Conservation (phyloP, 805 yeast species). For the Candida tibetensis region DNA sequence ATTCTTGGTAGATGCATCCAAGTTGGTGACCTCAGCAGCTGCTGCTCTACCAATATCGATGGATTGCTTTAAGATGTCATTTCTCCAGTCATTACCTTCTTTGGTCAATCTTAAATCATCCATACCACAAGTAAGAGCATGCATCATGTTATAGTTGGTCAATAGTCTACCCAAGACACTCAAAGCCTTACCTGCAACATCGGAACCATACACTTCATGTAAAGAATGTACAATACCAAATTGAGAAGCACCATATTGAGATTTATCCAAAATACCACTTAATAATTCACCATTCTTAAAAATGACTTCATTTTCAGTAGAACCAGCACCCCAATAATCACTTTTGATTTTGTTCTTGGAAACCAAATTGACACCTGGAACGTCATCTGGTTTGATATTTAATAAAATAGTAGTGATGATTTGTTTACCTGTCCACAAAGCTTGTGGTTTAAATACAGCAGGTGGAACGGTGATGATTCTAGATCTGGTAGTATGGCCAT, state of each 20-base stretch:
- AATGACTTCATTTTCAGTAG: slow-evolving; percentile 81
- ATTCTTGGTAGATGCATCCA: slow-evolving; percentile 48
- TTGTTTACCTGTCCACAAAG: slow-evolving; percentile 98
- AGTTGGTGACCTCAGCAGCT: slow-evolving; percentile 90
- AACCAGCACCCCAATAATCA: slow-evolving; percentile 90
- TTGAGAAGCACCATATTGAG: slow-evolving; percentile 97
- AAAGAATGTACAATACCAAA: slow-evolving; percentile 95
- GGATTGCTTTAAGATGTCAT: slow-evolving; percentile 72
- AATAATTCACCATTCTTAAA: slow-evolving; percentile 84
- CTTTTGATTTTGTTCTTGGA: slow-evolving; percentile 88
- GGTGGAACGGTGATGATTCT: slow-evolving; percentile 83
- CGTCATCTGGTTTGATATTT: slow-evolving; percentile 79
- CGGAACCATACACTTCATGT: slow-evolving; percentile 93
- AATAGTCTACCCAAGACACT: slow-evolving; percentile 93
- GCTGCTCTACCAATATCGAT: slow-evolving; percentile 85
- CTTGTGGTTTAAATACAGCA: slow-evolving; percentile 78
- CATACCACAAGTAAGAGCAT: slow-evolving; percentile 99
- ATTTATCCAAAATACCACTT: slow-evolving; percentile 93
- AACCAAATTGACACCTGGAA: slow-evolving; percentile 86
- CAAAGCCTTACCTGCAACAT: slow-evolving; percentile 81
- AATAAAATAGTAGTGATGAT: slow-evolving; percentile 86
- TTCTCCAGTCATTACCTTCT: slow-evolving; percentile 89
- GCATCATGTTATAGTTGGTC: slow-evolving; percentile 87
- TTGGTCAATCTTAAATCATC: slow-evolving; percentile 90
- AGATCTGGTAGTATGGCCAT: slow-evolving; percentile 82